Conservation (phyloP, 768 basidiomycete genomes). For the Suillus bovinus region DNA sequence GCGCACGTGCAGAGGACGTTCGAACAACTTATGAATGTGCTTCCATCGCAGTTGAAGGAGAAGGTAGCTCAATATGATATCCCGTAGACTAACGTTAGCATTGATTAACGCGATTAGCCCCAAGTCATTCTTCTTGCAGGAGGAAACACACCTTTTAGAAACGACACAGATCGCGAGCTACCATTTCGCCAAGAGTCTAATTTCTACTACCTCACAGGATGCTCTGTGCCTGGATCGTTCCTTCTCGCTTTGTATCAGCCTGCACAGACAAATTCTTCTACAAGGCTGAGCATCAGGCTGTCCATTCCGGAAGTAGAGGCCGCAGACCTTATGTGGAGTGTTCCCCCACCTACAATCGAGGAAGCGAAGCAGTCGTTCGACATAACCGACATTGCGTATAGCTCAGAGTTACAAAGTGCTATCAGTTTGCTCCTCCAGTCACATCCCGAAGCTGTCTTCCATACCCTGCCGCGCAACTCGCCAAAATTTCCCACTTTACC, state of each 20-base stretch:
- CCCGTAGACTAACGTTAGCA: neutral
- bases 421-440: neutral
- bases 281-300: constrained; percentile 52
- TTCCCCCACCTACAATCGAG: constrained; percentile 71
- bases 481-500: constrained; percentile 55
- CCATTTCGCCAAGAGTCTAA: constrained; percentile 79
- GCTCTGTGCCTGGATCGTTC: constrained; percentile 68
- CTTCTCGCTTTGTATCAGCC: constrained; percentile 61
- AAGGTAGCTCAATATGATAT: constrained; percentile 3
- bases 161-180: constrained; percentile 86
- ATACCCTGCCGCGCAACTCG: constrained; percentile 57
- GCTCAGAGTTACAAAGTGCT: constrained; percentile 1
- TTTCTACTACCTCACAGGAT: constrained; percentile 87
- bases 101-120: constrained; percentile 41
- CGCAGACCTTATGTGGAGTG: constrained; percentile 85
- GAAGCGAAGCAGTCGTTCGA: constrained; percentile 57
- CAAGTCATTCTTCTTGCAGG: constrained; percentile 72
- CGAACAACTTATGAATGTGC: neutral
- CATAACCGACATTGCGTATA: constrained; percentile 47
- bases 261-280: constrained; percentile 41
- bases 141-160: constrained; percentile 59
- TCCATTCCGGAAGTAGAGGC: constrained; percentile 79
- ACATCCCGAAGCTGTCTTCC: constrained; percentile 56
- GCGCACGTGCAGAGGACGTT: constrained; percentile 3
- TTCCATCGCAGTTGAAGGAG: neutral